Evolutionary conservation across 2,329 filamentous ascomycete species (phyloP).

Genomic region (Dactylellina cionopaga): DNA sequence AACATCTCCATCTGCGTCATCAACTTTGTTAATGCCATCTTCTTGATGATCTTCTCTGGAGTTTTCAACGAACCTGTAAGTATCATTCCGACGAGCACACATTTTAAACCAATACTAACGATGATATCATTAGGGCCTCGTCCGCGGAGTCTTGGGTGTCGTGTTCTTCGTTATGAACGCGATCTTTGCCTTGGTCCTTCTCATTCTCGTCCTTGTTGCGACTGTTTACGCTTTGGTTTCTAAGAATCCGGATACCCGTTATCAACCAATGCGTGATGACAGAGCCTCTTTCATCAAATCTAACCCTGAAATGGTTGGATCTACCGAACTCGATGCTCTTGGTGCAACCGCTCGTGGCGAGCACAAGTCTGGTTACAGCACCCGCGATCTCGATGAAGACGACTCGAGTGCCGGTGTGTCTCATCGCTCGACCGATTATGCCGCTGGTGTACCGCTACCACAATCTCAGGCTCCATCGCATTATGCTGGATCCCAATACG

Average conservation of each 20-base stretch:
- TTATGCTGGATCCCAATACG: conserved; percentile 45
- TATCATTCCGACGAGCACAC: conserved; percentile 53
- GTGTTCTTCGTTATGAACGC: conserved; percentile 90
- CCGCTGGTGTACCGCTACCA: conserved; percentile 59
- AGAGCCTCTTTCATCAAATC: conserved; percentile 98
- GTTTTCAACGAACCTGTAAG: conserved; percentile 82
- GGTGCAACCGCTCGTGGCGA: conserved; percentile 89
- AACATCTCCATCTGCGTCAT: conserved; percentile 90
- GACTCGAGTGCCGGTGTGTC: conserved; percentile 73
- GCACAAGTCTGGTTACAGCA: conserved; percentile 69
- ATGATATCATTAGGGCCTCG: conserved; percentile 69
- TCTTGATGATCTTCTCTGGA: conserved; percentile 86
- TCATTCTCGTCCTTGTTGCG: conserved; percentile 82
- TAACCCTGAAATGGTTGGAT: conserved; percentile 77
- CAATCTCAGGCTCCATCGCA: conserved; percentile 57
- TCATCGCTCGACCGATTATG: conserved; percentile 63
- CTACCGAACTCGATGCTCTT: conserved; percentile 88
- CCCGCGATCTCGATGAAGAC: conserved; percentile 76
- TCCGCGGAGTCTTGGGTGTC: conserved; percentile 87
- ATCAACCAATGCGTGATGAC: conserved; percentile 96
- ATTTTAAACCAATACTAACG: conserved; percentile 52
- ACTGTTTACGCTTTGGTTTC: conserved; percentile 83
- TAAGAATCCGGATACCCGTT: conserved; percentile 93
- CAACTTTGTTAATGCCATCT: conserved; percentile 91
- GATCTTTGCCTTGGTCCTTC: conserved; percentile 79